A percentile compares a stretch with the other conserved stretches of the same genome.
phyloP scores from a whole-genome alignment of 768 basidiomycete genomes.

The Mycena galopus region DNA sequence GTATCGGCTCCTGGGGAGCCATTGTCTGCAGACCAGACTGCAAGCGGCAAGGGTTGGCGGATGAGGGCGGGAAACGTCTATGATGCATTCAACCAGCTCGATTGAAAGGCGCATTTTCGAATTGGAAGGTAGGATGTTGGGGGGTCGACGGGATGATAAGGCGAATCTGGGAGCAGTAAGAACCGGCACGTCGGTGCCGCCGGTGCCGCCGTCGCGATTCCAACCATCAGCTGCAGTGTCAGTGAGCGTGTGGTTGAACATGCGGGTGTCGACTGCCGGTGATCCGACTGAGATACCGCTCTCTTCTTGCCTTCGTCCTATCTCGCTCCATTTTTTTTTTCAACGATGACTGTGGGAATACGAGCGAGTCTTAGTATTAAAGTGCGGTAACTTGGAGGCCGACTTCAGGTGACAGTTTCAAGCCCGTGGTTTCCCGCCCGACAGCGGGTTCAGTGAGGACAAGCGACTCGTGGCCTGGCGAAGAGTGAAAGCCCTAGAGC shows the following conservation, averaged over 20 bases:
- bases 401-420: no score
- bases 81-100: conserved; percentile 32
- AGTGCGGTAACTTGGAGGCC: no score
- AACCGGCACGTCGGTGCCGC: neutral
- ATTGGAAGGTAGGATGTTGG: neutral
- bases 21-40: conserved; percentile 36
- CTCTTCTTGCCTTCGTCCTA: no score
- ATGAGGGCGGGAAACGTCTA: conserved; percentile 32
- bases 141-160: neutral
- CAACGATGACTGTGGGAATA: neutral
- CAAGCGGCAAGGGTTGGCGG: conserved; percentile 25
- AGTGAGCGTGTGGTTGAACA: neutral
- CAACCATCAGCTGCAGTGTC: neutral
- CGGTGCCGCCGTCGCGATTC: neutral
- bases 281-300: neutral
- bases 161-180: neutral
- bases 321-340: no score
- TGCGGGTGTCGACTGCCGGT: neutral
- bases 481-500: no score
- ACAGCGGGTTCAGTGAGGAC: no score
- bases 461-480: no score
- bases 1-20: conserved; percentile 35
- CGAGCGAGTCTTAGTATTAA: no score
- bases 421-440: no score
- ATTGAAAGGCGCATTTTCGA: conserved; percentile 12